Conservation (phyloP, 495 filamentous ascomycete genomes). For the Amorphotheca resinae region DNA sequence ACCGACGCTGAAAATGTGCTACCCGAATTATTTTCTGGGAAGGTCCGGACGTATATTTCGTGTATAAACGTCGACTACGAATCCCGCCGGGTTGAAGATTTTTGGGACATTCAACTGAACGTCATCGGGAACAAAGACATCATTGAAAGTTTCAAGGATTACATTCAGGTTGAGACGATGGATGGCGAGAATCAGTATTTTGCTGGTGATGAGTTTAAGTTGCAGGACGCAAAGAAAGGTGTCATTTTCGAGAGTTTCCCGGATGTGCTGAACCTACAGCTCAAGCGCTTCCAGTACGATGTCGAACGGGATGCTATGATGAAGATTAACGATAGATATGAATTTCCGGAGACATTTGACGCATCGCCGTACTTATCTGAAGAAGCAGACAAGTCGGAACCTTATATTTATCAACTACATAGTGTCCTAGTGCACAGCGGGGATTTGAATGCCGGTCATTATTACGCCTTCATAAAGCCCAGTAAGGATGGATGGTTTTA, state of each 20-base stretch:
- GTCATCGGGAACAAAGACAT: constrained; percentile 87
- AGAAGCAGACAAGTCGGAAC: constrained; percentile 75
- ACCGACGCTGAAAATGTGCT: constrained; percentile 89
- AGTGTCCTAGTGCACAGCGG: constrained; percentile 95
- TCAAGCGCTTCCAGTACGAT: constrained; percentile 98
- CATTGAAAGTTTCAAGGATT: constrained; percentile 90
- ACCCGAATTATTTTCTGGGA: constrained; percentile 83
- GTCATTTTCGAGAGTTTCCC: constrained; percentile 96
- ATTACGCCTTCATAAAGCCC: constrained; percentile 95
- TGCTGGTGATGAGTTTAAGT: constrained; percentile 72
- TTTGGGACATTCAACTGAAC: constrained; percentile 98
- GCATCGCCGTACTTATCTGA: constrained; percentile 77
- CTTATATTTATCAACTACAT: constrained; percentile 85
- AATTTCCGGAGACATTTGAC: constrained; percentile 91
- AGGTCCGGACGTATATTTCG: constrained; percentile 95
- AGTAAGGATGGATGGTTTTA: constrained; percentile 88
- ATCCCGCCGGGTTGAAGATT: constrained; percentile 88
- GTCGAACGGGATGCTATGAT: constrained; percentile 92
- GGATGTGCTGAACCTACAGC: constrained; percentile 84
- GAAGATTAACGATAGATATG: constrained; percentile 97
- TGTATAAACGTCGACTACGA: constrained; percentile 98
- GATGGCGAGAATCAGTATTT: constrained; percentile 98
- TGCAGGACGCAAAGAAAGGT: constrained; percentile 95
- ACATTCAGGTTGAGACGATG: constrained; percentile 89
- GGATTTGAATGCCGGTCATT: constrained; percentile 95